A percentile compares a stretch with the other conserved stretches of the same genome.
These are phyloP conservation scores for Rehmannia glutinosa DNA, from an alignment of 257 asterid species.

Conservation along the genomic window DNA sequence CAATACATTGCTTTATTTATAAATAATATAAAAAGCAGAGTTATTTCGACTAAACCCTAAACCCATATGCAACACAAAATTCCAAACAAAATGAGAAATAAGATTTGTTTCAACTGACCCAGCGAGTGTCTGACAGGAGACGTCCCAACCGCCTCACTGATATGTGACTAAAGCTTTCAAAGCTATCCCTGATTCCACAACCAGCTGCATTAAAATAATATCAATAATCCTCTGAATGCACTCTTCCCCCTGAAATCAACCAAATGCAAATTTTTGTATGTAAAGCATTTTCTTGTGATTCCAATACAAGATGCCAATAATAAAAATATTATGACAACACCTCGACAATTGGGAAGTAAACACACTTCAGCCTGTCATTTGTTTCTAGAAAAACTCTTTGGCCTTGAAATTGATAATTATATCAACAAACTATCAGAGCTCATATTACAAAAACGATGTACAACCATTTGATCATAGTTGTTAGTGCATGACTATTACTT, in stretches of 20 bases:
- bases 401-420: slow-evolving; percentile 30
- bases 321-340: slow-evolving; percentile 20
- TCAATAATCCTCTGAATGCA: slow-evolving; percentile 43
- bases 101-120: slow-evolving; percentile 43
- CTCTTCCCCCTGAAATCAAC: slow-evolving; percentile 59
- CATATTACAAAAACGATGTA: no score
- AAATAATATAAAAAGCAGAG: background rate
- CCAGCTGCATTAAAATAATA: slow-evolving; percentile 38
- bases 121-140: slow-evolving; percentile 78
- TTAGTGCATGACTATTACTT: no score
- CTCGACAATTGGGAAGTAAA: slow-evolving; percentile 60
- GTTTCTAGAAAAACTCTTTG: slow-evolving; percentile 35
- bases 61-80: background rate
- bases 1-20: background rate
- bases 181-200: slow-evolving; percentile 45
- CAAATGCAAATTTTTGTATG: slow-evolving; percentile 10
- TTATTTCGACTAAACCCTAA: no score
- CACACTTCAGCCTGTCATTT: slow-evolving; percentile 69
- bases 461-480: no score
- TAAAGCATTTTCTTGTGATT: slow-evolving; percentile 8
- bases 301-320: slow-evolving; percentile 12
- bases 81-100: slow-evolving; percentile 1
- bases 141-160: slow-evolving; percentile 80
- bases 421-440: slow-evolving; percentile 5
- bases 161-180: slow-evolving; percentile 53